A percentile compares a stretch with the other conserved stretches of the same genome.
Evolutionary conservation across 768 basidiomycete genomes (phyloP).

Genomic region (Termitomyces sp.): DNA sequence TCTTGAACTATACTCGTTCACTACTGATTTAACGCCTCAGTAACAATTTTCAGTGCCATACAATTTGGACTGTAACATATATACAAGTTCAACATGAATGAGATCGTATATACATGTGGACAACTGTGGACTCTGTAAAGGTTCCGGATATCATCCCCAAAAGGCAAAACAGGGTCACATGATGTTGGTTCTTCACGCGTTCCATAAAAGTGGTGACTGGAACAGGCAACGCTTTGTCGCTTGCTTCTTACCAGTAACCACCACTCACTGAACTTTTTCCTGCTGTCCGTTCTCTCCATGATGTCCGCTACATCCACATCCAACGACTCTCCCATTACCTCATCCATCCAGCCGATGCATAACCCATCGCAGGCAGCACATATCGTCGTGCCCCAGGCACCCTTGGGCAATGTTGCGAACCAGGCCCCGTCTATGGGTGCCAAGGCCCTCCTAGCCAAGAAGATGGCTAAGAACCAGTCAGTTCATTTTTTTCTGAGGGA

Average conservation of each 20-base stretch:
- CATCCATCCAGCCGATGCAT: conserved; percentile 80
- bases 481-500: conserved; percentile 29
- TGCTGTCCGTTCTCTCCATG: conserved; percentile 1
- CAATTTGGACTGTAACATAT: neutral
- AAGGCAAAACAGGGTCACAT: conserved; percentile 17
- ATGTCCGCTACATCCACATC: conserved; percentile 50
- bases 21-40: too few species aligned
- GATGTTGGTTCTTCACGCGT: conserved; percentile 15
- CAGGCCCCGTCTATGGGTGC: conserved; percentile 76
- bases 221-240: neutral
- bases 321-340: conserved; percentile 60
- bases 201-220: conserved; percentile 1
- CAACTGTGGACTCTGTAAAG: neutral
- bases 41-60: neutral
- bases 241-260: conserved; percentile 8
- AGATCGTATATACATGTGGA: neutral
- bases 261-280: neutral
- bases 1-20: neutral
- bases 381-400: conserved; percentile 76
- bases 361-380: conserved; percentile 80
- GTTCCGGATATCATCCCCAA: neutral
- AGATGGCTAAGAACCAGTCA: conserved; percentile 85
- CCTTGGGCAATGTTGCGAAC: conserved; percentile 64
- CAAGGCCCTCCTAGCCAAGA: conserved; percentile 91
- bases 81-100: neutral